Conservation (phyloP, 345 rosid species). For the Viola odorata region DNA sequence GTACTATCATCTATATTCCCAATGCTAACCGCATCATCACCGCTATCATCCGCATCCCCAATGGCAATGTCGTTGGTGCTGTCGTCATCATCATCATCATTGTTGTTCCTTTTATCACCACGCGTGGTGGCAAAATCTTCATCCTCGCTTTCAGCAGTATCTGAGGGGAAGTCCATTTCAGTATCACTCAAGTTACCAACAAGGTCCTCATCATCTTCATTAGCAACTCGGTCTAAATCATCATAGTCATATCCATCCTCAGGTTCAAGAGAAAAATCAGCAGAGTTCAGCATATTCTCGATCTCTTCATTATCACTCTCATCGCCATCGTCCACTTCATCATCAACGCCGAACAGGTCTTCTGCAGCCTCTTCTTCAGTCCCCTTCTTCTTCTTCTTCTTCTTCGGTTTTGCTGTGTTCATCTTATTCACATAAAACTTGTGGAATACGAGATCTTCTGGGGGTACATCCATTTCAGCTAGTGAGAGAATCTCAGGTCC, state of each 20-base stretch:
- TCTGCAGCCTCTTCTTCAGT: constrained; percentile 73
- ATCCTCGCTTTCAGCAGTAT: constrained; percentile 22
- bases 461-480: constrained; percentile 81
- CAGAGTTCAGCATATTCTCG: constrained; percentile 64
- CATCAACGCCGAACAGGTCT: constrained; percentile 59
- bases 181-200: constrained; percentile 56
- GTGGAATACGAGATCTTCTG: constrained; percentile 95
- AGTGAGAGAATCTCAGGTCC: constrained; percentile 79
- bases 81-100: constrained; percentile 13
- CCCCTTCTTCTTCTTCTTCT: constrained; percentile 78
- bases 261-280: constrained; percentile 45
- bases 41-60: constrained; percentile 25
- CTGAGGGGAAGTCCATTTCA: constrained; percentile 47
- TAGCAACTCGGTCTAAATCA: constrained; percentile 60
- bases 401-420: constrained; percentile 54
- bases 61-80: constrained; percentile 1
- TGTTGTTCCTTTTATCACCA: constrained; percentile 14
- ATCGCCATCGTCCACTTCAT: constrained; percentile 56
- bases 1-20: constrained; percentile 28
- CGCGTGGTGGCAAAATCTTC: constrained; percentile 33
- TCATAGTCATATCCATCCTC: constrained; percentile 72
- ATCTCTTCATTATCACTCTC: constrained; percentile 93
- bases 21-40: constrained; percentile 13
- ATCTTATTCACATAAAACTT: constrained; percentile 79
- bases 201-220: constrained; percentile 71